A percentile compares a stretch with the other conserved stretches of the same genome.
phyloP scores from a whole-genome alignment of 441 rosid genomes.

The Theobroma grandiflorum region DNA sequence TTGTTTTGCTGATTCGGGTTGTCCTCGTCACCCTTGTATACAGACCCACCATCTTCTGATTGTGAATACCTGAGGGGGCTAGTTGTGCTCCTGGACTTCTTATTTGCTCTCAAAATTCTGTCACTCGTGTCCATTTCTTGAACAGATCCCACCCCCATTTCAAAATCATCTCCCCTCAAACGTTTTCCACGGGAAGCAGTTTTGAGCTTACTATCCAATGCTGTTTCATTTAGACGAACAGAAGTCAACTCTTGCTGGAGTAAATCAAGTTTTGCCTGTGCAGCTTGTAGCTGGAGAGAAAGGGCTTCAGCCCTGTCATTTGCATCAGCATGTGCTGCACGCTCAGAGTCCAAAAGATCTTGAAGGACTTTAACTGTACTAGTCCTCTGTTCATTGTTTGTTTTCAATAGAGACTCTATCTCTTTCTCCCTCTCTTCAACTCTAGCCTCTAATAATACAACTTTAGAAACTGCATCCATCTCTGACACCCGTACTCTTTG shows the following conservation, averaged over 20 bases:
- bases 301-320: conserved; percentile 82
- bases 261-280: conserved; percentile 80
- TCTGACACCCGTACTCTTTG: conserved; percentile 68
- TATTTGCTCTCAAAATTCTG: conserved; percentile 56
- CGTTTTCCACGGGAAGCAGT: conserved; percentile 83
- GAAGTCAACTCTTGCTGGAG: conserved; percentile 90
- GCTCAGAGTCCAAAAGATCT: conserved; percentile 82
- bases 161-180: conserved; percentile 64
- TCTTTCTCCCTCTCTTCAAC: conserved; percentile 96
- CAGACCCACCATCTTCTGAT: conserved; percentile 75
- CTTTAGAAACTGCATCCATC: conserved; percentile 77
- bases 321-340: conserved; percentile 81
- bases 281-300: conserved; percentile 81
- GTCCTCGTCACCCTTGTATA: conserved; percentile 73
- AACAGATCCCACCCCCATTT: conserved; percentile 72
- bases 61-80: conserved; percentile 57
- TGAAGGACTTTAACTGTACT: conserved; percentile 82
- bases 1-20: conserved; percentile 63
- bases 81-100: conserved; percentile 73
- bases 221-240: conserved; percentile 86
- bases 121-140: conserved; percentile 65
- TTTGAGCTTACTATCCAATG: conserved; percentile 83
- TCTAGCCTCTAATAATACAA: conserved; percentile 75
- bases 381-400: conserved; percentile 84
- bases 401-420: conserved; percentile 76